phyloP scores from a whole-genome alignment of 371 early-diverging fungal genomes.

The Entomophthora muscae region DNA sequence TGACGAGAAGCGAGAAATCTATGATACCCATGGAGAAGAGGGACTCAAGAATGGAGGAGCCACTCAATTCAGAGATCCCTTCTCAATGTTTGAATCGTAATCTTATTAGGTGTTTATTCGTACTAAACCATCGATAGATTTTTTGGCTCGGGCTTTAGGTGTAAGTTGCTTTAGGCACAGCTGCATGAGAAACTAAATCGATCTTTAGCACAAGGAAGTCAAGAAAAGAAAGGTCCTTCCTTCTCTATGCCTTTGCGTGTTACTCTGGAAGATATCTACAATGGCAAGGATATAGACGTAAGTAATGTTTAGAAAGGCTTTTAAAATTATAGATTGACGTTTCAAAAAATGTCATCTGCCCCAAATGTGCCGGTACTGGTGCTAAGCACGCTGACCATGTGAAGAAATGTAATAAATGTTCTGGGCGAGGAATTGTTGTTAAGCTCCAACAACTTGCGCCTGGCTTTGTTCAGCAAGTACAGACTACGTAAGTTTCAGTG shows the following conservation, averaged over 20 bases:
- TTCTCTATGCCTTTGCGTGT: slow-evolving; percentile 58
- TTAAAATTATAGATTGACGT: slow-evolving; percentile 36
- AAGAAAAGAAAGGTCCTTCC: slow-evolving; percentile 62
- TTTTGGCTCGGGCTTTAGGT: slow-evolving; percentile 45
- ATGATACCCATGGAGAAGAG: slow-evolving; percentile 89
- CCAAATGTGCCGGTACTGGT: slow-evolving; percentile 80
- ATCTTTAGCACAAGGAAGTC: slow-evolving; percentile 15
- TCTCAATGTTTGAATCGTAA: slow-evolving; percentile 79
- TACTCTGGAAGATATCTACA: slow-evolving; percentile 74
- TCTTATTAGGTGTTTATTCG: neutral
- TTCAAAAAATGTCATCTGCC: slow-evolving; percentile 82
- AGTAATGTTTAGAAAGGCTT: neutral
- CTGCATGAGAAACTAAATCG: slow-evolving; percentile 3
- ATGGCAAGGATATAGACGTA: slow-evolving; percentile 60
- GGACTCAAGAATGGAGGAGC: slow-evolving; percentile 63
- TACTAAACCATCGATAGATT: slow-evolving; percentile 17
- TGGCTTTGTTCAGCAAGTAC: slow-evolving; percentile 86
- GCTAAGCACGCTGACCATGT: slow-evolving; percentile 73
- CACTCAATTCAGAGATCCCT: slow-evolving; percentile 64
- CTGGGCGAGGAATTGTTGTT: slow-evolving; percentile 62
- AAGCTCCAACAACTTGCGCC: slow-evolving; percentile 78
- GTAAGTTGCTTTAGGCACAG: slow-evolving; percentile 6
- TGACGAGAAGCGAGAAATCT: slow-evolving; percentile 72
- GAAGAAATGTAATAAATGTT: slow-evolving; percentile 54
- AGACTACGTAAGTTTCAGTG: slow-evolving; percentile 36